These are phyloP conservation scores for Neoboletus magnificus DNA, from an alignment of 768 basidiomycete genomes.

Conservation along the genomic window DNA sequence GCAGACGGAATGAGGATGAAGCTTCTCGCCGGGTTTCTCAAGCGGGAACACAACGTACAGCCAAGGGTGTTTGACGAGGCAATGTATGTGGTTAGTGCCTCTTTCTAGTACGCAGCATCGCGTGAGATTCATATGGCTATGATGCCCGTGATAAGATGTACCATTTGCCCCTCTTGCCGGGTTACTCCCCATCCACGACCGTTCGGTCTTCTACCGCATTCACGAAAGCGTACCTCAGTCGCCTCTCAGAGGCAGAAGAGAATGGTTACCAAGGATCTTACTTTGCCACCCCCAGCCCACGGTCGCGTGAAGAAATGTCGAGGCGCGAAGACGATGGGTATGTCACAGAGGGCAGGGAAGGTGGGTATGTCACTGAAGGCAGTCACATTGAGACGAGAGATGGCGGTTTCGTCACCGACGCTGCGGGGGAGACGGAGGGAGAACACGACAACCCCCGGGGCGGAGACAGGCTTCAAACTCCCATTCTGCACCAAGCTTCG, in stretches of 20 bases:
- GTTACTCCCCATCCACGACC: slow-evolving; percentile 81
- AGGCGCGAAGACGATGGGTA: slow-evolving; percentile 21
- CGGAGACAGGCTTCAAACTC: slow-evolving; percentile 6
- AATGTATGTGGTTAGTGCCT: slow-evolving; percentile 73
- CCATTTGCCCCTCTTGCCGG: slow-evolving; percentile 85
- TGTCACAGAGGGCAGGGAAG: slow-evolving; percentile 35
- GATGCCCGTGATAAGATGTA: slow-evolving; percentile 60
- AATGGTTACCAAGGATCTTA: slow-evolving; percentile 86
- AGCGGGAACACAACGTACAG: slow-evolving; percentile 88
- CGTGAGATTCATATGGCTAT: not conserved
- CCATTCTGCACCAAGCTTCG: not conserved
- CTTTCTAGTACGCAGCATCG: not conserved
- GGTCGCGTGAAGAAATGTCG: slow-evolving; percentile 16
- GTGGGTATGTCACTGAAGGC: slow-evolving; percentile 57
- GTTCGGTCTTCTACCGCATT: slow-evolving; percentile 77
- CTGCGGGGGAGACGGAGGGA: slow-evolving; percentile 12
- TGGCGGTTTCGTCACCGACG: slow-evolving; percentile 11
- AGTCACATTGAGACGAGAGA: slow-evolving; percentile 14
- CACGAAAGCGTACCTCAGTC: slow-evolving; percentile 57
- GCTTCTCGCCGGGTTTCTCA: slow-evolving; percentile 77
- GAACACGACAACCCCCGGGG: slow-evolving; percentile 2
- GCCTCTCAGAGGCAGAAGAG: slow-evolving; percentile 85
- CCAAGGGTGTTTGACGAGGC: slow-evolving; percentile 92
- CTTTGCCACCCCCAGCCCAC: slow-evolving; percentile 42
- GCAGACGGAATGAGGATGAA: slow-evolving; percentile 86